Evolutionary conservation across 768 basidiomycete species (phyloP).

Genomic region (Crepidotus variabilis): DNA sequence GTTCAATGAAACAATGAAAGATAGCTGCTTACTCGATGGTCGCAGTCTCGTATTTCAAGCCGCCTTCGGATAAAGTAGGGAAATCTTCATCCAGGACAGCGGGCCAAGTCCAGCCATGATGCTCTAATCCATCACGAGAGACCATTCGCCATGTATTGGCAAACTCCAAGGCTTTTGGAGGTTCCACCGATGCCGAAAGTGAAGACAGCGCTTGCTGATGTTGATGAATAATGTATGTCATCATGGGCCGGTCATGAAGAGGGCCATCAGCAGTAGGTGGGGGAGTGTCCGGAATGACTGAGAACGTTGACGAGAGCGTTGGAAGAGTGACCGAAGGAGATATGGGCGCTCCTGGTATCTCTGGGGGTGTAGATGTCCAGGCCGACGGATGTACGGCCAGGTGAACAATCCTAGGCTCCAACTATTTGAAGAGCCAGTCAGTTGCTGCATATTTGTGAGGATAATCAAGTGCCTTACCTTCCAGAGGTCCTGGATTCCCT

Average conservation of each 20-base stretch:
- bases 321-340: not conserved
- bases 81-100: conserved; percentile 43
- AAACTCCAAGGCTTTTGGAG: conserved; percentile 9
- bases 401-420: conserved; percentile 62
- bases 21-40: conserved; percentile 34
- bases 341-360: conserved; percentile 11
- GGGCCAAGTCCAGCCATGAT: conserved; percentile 48
- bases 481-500: conserved; percentile 68
- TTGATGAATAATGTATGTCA: conserved; percentile 35
- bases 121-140: conserved; percentile 32
- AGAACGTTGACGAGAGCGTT: not conserved
- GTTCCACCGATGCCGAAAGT: conserved; percentile 20
- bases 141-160: conserved; percentile 17
- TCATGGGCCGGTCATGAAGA: conserved; percentile 19
- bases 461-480: conserved; percentile 39
- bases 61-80: conserved; percentile 33
- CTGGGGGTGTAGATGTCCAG: conserved; percentile 59
- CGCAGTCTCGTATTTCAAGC: conserved; percentile 36
- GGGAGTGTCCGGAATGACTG: not conserved
- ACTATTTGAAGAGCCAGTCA: conserved; percentile 28
- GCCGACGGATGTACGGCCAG: conserved; percentile 78
- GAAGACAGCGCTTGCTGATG: conserved; percentile 42
- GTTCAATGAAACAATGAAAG: not conserved
- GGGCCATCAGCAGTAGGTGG: not conserved
- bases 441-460: no score